Evolutionary conservation across 2,329 filamentous ascomycete species (phyloP), one percentile per base, ranked within the genome.

Genomic region (Aspergillus fijiensis): DNA sequence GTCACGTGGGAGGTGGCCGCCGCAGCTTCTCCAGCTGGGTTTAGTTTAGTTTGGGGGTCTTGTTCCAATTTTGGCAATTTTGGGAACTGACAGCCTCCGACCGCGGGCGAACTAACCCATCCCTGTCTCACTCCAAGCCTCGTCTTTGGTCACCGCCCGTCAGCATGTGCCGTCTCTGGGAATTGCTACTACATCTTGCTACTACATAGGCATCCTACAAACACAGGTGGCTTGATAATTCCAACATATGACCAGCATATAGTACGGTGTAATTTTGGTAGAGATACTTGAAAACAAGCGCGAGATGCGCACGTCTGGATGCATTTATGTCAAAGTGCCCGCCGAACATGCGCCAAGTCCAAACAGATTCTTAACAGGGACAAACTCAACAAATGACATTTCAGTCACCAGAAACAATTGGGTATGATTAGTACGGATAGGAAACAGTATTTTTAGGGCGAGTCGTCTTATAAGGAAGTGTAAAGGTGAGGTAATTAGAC

Each of bases 301-400:
- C 21, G 45, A 14, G 42, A 33, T 23, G 52, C 49, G 25, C 52
- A 55, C 29, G 52, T 14, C 16, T n/a, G 39, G 42, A 47, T 29
- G 39, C 19, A 47, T 55, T 42, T 45, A 48, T n/a, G 48, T 47
- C 23, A 25, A 31, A 25, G 45, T 31, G 23, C 42, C 27, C 45
- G 23, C 53, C 53, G 25, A 49, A 55, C 42, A 55, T 48, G 42
- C 53, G 48, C 53, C 42, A 49, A 49, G 45, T 35, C 48, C 33
- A 49, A 16, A 29, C 35, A 21, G 11, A 21, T 29, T 47, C 25
- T 55, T 42, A 31, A 55, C 45, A 25, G 48, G 25, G 45, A 42
- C 42, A 42, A 21, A 31, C 23, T 29, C 53, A 49, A 49, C 53
- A 47, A n/a, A 49, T 49, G 48, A 45, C 39, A 21, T 27, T 49